Percentiles rank a stretch among this genome's conserved stretches.
Conservation (phyloP, 164 flowering plant species). For the Cinnamomum micranthum region DNA sequence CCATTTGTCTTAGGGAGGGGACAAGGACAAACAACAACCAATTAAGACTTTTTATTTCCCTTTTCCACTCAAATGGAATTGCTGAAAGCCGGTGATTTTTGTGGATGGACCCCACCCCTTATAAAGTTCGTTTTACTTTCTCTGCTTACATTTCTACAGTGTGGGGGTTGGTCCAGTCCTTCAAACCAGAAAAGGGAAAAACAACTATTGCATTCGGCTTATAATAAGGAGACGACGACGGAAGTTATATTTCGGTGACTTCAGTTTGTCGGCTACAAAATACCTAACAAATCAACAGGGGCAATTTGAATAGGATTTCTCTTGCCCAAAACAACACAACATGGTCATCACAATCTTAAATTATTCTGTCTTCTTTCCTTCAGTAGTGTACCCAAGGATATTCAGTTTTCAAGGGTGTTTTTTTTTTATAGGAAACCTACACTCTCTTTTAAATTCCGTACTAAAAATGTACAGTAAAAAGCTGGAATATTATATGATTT, state of each 20-base stretch:
- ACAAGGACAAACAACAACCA: not conserved
- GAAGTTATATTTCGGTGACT: not conserved
- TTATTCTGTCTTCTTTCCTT: no score
- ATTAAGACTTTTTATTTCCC: not conserved
- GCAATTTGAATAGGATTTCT: not conserved
- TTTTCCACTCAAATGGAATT: not conserved
- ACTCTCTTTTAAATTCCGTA: no score
- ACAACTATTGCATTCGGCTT: not conserved
- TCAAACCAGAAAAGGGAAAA: not conserved
- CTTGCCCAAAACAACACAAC: no score
- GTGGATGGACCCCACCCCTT: conserved; percentile 4
- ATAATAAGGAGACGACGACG: not conserved
- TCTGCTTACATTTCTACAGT: no score
- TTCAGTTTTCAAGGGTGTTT: no score
- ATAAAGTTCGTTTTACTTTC: not conserved
- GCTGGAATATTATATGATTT: no score
- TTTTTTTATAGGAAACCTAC: no score
- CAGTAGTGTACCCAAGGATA: no score
- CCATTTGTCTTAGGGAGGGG: not conserved
- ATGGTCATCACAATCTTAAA: no score
- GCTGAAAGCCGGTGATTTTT: not conserved
- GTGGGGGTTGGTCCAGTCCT: no score
- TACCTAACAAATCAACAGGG: not conserved
- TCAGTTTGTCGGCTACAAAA: conserved; percentile 5
- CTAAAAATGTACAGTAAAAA: no score